Conservation (phyloP, 2,329 filamentous ascomycete genomes). For the Neophaeococcomyces aloes region DNA sequence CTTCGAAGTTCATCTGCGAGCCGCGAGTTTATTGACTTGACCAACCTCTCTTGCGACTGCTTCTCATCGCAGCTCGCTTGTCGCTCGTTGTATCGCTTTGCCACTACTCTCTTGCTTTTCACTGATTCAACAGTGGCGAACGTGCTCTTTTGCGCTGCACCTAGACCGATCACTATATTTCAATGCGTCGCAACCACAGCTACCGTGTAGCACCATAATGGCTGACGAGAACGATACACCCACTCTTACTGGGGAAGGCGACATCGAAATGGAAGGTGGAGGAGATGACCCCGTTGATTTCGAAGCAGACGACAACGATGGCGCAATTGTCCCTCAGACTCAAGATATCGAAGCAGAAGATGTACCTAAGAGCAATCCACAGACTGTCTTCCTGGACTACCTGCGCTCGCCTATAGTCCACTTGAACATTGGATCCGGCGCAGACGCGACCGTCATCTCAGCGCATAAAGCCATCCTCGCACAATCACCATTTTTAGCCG, state of each 20-base stretch:
- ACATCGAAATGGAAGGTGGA: constrained; percentile 24
- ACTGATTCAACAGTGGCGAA: too few relatives aligned
- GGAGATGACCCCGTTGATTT: constrained; percentile 17
- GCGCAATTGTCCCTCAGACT: constrained; percentile 9
- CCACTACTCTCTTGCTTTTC: too few relatives aligned
- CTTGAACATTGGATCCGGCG: constrained; percentile 53
- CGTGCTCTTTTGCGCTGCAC: too few relatives aligned
- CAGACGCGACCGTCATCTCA: constrained; percentile 53
- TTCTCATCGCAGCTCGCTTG: too few relatives aligned
- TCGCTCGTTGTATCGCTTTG: too few relatives aligned
- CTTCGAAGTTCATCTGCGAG: too few relatives aligned
- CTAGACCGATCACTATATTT: too few relatives aligned
- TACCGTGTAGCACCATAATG: constrained; percentile 1
- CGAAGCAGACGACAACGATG: constrained; percentile 16
- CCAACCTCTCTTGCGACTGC: too few relatives aligned
- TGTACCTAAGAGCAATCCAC: constrained; percentile 24
- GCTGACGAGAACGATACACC: constrained; percentile 1
- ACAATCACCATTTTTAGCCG: constrained; percentile 64
- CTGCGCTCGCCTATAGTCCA: constrained; percentile 60
- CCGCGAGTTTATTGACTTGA: too few relatives aligned
- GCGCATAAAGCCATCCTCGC: constrained; percentile 69
- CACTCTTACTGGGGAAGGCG: constrained; percentile 12
- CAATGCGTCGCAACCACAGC: too few relatives aligned
- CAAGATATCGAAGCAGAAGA: constrained; percentile 7
- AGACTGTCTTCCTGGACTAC: constrained; percentile 33